Percentiles rank a stretch among this genome's conserved stretches.
Evolutionary conservation across 2,329 filamentous ascomycete species (phyloP).

Genomic region (Neofusicoccum parvum): DNA sequence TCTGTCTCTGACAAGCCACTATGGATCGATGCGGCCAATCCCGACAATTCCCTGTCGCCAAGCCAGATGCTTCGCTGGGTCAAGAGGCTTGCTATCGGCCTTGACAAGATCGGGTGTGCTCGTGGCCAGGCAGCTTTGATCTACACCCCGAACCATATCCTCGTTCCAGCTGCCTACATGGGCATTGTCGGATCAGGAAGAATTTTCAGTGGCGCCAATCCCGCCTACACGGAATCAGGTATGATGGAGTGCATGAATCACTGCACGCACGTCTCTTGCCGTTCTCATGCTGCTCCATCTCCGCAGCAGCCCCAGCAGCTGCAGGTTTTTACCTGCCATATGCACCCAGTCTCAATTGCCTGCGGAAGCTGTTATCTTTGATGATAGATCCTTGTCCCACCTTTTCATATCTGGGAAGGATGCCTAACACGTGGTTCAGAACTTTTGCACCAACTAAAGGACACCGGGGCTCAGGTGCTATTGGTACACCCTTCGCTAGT

Average conservation of each 20-base stretch:
- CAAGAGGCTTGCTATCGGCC: conserved; percentile 71
- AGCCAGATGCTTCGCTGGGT: conserved; percentile 69
- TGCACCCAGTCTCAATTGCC: too few species aligned
- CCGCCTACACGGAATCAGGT: conserved; percentile 58
- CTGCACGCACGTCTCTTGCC: too few species aligned
- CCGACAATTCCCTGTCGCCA: conserved; percentile 65
- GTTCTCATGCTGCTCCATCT: too few species aligned
- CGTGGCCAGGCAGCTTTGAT: conserved; percentile 71
- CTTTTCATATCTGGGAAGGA: too few species aligned
- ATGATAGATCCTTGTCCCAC: too few species aligned
- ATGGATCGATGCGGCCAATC: conserved; percentile 67
- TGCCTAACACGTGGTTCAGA: conserved; percentile 53
- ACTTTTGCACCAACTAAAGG: conserved; percentile 72
- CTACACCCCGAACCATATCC: conserved; percentile 74
- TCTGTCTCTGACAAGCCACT: conserved; percentile 40
- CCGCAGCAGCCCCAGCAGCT: too few species aligned
- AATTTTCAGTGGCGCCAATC: conserved; percentile 76
- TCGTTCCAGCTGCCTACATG: conserved; percentile 70
- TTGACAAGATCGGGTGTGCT: conserved; percentile 64
- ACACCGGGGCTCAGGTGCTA: conserved; percentile 69
- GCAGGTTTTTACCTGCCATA: too few species aligned
- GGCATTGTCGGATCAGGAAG: conserved; percentile 77
- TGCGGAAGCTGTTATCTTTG: too few species aligned
- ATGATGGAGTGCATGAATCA: background rate
- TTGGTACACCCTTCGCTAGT: conserved; percentile 63